Conservation (phyloP, 352 stramenopile genomes). For the Globisporangium barbulae region DNA sequence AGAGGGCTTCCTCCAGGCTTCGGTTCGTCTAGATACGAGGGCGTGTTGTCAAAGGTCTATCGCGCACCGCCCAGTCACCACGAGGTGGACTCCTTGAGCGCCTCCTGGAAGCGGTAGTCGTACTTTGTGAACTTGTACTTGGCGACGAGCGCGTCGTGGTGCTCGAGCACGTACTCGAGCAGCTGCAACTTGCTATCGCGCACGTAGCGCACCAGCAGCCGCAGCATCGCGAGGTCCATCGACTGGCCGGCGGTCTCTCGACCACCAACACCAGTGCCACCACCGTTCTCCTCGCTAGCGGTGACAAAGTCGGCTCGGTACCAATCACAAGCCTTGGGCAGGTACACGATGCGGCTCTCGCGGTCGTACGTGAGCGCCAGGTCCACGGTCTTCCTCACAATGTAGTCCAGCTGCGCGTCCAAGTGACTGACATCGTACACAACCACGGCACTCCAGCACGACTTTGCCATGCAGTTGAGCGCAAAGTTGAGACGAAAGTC, state of each 20-base stretch:
- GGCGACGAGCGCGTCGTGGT: constrained; percentile 27
- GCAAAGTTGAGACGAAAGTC: constrained; percentile 64
- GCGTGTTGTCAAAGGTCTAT: background rate
- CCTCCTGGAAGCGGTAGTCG: constrained; percentile 52
- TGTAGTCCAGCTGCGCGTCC: constrained; percentile 42
- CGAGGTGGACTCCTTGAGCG: constrained; percentile 11
- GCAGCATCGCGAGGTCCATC: constrained; percentile 25
- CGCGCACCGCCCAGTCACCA: background rate
- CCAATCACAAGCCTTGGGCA: constrained; percentile 63
- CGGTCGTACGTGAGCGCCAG: constrained; percentile 40
- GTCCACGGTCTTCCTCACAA: constrained; percentile 26
- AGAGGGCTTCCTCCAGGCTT: too few species aligned
- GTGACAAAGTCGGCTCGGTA: constrained; percentile 42
- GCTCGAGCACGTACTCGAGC: constrained; percentile 35
- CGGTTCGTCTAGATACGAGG: too few species aligned
- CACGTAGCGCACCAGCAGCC: constrained; percentile 30
- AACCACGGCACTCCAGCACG: constrained; percentile 29
- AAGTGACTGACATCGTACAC: constrained; percentile 60
- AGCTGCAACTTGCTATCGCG: constrained; percentile 28
- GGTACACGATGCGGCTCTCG: constrained; percentile 36
- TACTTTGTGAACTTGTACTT: constrained; percentile 57
- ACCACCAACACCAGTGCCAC: background rate
- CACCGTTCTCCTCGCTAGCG: background rate
- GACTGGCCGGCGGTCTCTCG: background rate
- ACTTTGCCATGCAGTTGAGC: constrained; percentile 59